Base-by-base conservation (phyloP, 768 basidiomycete species). In the Lactarius pseudohatsudake region DNA sequence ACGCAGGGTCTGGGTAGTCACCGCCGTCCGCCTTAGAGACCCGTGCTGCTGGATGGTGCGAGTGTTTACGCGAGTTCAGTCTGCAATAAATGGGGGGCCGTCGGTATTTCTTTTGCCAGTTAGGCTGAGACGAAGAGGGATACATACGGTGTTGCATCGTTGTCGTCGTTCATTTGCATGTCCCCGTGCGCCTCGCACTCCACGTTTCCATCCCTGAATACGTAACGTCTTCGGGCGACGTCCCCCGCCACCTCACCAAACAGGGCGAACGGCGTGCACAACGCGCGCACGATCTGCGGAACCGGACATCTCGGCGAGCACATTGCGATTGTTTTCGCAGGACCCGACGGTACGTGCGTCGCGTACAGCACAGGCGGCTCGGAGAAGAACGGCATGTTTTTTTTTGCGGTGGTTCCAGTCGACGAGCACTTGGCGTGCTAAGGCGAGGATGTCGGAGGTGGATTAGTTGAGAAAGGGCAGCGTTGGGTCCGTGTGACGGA, bases 361-460 rank as follows among this genome's bases (percentile, higher is more conserved):
- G 92, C 89, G 74, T 96, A 93, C 2, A 92, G 75, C 10, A 79
- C 73, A 0, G 96, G 94, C 10, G 95, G 94, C 1, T 79, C 75
- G 4, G 94, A 92, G 78, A 83, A 92, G 78, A 92, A 98, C 0
- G 91, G 90, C n/a, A n/a, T 13, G 97, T 96, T 94, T 96, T 26
- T 26, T n/a, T n/a, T n/a, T n/a, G n/a, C 26, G 26, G 26, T 26
- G 75, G 72, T 97, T 97, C 96, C 96, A 98, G 74, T 99, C 95
- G 57, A 81, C 85, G 1, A 98, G 76, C 30, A 97, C 83, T 18
- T 89, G 6, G 90, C 26, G 26, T 26, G 26, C 26, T 26, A 26
- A 26, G 26, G 26, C 81, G 50, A 89, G 85, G 38, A 96, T 75
- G 75, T 98, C 94, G 1, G 96, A 95, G 0, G 94, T 9, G 34